Evolutionary conservation across 164 flowering plant genomes (phyloP), one percentile per base, ranked within the genome.

Genomic region (Annona cherimola): DNA sequence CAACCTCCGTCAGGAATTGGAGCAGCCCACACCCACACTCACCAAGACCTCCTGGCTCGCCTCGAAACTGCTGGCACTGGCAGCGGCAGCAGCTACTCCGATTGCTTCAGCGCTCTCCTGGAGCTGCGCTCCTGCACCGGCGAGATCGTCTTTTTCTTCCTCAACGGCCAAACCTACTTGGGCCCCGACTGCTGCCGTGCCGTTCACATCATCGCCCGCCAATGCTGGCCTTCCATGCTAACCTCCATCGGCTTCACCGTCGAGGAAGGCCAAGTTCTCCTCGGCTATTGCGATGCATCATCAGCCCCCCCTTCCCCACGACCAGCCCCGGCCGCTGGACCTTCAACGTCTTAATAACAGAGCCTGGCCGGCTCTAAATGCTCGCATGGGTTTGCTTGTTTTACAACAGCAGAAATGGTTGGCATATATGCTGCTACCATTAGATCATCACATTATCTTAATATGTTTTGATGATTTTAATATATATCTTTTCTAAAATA

Each of bases 21-120:
- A 26, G 35, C 35, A 0, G 35, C 35, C 35, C 1, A 26, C 35
- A 26, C 35, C 35, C 35, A 26, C 35, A 61, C 35, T 12, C 40
- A 12, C 40, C 20, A 61, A 5, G 64, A 61, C 39, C 64, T 61
- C 64, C 35, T 20, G 40, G 26, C 40, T 1, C 42, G 64, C 11
- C 64, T 61, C 40, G 64, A 61, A 4, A 5, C 35, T 7, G 64
- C 35, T 7, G 64, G 64, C 6, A 20, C 40, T 2, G 64, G 64
- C 19, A 57, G 12, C 18, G 45, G 41, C 6, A 35, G 7, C 4
- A 67, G 69, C 26, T 35, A 61, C 3, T 72, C 61, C 5, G 86
- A 82, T 7, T 86, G 90, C 80, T 85, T 82, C 83, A 75, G 71
- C 4, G 84, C 87, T 0, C 74, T 88, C 2, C 1, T 59, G 46